phyloP scores from a whole-genome alignment of 768 basidiomycete genomes.

The Amanita molliuscula region DNA sequence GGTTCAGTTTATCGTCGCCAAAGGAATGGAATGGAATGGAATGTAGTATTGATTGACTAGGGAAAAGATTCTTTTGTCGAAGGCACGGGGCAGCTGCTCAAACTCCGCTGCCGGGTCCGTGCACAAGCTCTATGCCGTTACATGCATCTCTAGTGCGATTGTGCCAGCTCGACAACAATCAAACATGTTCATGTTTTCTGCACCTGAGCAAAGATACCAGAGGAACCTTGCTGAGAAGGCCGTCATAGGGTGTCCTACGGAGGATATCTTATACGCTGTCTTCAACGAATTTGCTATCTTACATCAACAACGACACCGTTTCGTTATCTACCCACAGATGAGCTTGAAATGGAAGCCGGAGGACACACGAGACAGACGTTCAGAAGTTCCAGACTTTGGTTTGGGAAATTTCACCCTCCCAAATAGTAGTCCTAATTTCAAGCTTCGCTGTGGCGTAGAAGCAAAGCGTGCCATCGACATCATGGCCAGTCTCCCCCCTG shows the following conservation, averaged over 20 bases:
- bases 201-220: neutral
- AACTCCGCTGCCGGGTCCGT: no score
- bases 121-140: no score
- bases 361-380: neutral
- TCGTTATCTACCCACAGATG: conserved; percentile 7
- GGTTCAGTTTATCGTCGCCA: neutral
- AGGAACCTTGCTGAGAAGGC: conserved; percentile 5
- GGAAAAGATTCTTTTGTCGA: no score
- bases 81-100: no score
- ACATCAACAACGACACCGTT: conserved; percentile 1
- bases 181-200: no score
- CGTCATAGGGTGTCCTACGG: neutral
- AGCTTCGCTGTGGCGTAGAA: conserved; percentile 7
- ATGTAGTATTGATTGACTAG: no score
- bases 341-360: conserved; percentile 6
- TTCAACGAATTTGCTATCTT: conserved; percentile 2
- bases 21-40: no score
- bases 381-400: conserved; percentile 7
- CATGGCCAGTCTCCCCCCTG: neutral
- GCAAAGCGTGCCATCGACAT: neutral
- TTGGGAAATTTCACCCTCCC: conserved; percentile 7
- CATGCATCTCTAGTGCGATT: no score
- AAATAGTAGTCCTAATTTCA: neutral
- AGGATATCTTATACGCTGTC: conserved; percentile 7
- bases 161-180: neutral